Conservation (phyloP, 2,329 filamentous ascomycete species). For the Colletotrichum gigasporum region DNA sequence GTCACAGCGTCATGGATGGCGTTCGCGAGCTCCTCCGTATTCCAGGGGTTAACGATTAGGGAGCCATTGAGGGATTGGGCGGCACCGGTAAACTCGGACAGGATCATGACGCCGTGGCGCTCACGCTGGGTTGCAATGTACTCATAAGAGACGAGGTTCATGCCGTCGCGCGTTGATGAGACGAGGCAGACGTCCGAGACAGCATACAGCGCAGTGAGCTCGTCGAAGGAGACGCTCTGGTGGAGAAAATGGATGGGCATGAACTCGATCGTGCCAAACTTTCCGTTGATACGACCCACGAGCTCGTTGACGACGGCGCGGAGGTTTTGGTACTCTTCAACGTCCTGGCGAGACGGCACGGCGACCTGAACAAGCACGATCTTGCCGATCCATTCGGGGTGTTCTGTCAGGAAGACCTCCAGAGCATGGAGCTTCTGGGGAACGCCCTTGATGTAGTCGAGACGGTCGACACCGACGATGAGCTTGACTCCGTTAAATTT, state of each 20-base stretch:
- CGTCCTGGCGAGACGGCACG: conserved; percentile 92
- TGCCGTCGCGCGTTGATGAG: conserved; percentile 95
- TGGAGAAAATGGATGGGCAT: conserved; percentile 99
- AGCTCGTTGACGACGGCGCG: conserved; percentile 96
- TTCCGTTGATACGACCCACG: conserved; percentile 95
- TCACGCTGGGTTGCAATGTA: conserved; percentile 95
- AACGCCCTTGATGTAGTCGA: conserved; percentile 99
- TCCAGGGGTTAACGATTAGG: conserved; percentile 97
- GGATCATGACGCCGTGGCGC: conserved; percentile 90
- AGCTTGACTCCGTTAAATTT: conserved; percentile 97
- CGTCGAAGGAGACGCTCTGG: conserved; percentile 94
- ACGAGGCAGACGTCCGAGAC: conserved; percentile 93
- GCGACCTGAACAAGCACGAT: conserved; percentile 96
- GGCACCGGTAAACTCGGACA: conserved; percentile 96
- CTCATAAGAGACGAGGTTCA: conserved; percentile 98
- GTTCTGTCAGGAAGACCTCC: conserved; percentile 95
- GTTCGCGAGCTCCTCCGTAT: conserved; percentile 92
- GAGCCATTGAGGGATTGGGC: conserved; percentile 94
- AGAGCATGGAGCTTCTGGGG: conserved; percentile 97
- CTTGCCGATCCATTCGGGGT: conserved; percentile 98
- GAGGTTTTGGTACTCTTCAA: conserved; percentile 97
- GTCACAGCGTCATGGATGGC: conserved; percentile 97
- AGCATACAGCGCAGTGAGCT: conserved; percentile 92
- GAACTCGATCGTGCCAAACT: conserved; percentile 96
- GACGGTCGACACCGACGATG: conserved; percentile 94